Base-by-base conservation (phyloP, 805 yeast genomes). In the Wickerhamiella parazyma region DNA sequence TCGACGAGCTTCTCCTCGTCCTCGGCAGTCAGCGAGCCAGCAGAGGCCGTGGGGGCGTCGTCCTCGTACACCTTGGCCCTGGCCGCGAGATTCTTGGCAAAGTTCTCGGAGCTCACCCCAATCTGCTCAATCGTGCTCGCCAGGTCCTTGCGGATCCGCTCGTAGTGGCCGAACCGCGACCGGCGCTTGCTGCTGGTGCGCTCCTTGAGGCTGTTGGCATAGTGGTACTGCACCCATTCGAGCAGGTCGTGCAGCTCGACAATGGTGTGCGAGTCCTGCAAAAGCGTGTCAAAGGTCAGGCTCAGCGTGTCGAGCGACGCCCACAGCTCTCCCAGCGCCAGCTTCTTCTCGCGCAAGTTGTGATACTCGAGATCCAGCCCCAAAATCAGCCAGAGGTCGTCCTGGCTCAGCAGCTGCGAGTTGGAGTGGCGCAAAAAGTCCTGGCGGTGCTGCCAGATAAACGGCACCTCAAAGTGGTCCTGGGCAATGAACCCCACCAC, bases 401-500 rank as follows among this genome's bases (percentile, higher is more conserved):
- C 87, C 62, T 81, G 93, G 44, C 68, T 47, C 18, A 66, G 54
- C 34, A 67, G 53, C 44, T 49, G 53, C 22, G 43, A 33, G 19
- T 29, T 21, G 3, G 22, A 33, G n/a, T 24, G 18, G 3, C 82
- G 65, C 16, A 85, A 67, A 57, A 82, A 85, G 61, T 91, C 97
- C 63, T 94, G 82, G 60, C 97, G 81, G 58, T 86, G 94, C 20
- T 86, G 81, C 82, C 94, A 86, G 48, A 91, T 86, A 55, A 86
- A 83, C 9, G 98, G 97, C 4, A 89, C 95, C 59, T 91, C 98
- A 50, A 80, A 70, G 46, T 78, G 71, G 39, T 87, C 94, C 53
- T 75, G 76, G 11, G 86, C 70, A 24, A 91, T 66, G 76, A 86
- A 56, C 69, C 82, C 55, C 73, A 78, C 36, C 71, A 83, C 61